Conservation (phyloP, 305 asterid genomes). For the Rubia occidens region DNA sequence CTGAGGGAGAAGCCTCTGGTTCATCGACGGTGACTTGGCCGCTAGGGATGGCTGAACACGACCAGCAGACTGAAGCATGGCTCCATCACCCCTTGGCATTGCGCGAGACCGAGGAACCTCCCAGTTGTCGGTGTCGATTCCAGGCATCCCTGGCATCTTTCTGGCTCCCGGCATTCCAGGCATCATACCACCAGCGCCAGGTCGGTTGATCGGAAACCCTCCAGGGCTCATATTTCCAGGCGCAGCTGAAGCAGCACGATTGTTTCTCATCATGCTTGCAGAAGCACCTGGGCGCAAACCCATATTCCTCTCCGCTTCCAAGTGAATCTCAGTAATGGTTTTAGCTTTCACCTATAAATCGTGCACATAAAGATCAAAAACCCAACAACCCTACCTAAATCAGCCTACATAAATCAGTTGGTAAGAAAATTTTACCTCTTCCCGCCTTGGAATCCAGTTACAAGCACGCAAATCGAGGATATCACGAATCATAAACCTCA, state of each 20-base stretch:
- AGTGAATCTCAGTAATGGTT: conserved; percentile 80
- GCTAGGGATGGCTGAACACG: conserved; percentile 42
- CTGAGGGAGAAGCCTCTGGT: conserved; percentile 58
- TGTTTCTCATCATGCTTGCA: conserved; percentile 60
- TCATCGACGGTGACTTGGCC: conserved; percentile 44
- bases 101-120: conserved; percentile 70
- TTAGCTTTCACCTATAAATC: conserved; percentile 67
- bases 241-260: conserved; percentile 38
- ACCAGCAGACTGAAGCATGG: conserved; percentile 29
- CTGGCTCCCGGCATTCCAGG: conserved; percentile 90
- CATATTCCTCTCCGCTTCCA: conserved; percentile 80
- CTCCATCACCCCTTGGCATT: conserved; percentile 55
- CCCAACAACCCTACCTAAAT: neutral
- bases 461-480: conserved; percentile 70
- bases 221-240: conserved; percentile 49
- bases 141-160: conserved; percentile 81
- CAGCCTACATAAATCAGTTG: neutral
- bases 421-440: conserved; percentile 48
- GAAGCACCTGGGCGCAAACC: conserved; percentile 93
- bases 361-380: conserved; percentile 5
- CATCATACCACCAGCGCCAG: conserved; percentile 87
- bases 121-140: conserved; percentile 65
- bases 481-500: conserved; percentile 74
- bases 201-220: conserved; percentile 56
- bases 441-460: conserved; percentile 87